A percentile compares a stretch with the other conserved stretches of the same genome.
phyloP scores from a whole-genome alignment of 2,329 filamentous ascomycete species.

The Exophiala dermatitidis region DNA sequence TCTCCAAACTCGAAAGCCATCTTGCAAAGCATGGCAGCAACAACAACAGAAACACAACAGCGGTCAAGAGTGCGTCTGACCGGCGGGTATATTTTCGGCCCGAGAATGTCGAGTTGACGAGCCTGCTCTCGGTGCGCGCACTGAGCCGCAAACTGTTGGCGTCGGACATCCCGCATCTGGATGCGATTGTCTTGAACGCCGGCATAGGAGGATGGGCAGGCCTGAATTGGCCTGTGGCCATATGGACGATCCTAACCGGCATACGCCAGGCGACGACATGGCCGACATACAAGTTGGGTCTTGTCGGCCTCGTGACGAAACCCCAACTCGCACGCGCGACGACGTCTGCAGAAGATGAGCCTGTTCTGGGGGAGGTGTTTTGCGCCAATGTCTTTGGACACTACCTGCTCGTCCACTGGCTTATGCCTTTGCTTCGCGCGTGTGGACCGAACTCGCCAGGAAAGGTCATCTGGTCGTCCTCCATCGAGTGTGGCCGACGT shows the following conservation, averaged over 20 bases:
- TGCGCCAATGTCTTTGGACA: slow-evolving; percentile 92
- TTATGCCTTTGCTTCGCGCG: slow-evolving; percentile 64
- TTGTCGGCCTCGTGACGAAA: slow-evolving; percentile 48
- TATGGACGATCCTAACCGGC: slow-evolving; percentile 54
- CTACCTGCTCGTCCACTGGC: slow-evolving; percentile 76
- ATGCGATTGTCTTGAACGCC: slow-evolving; percentile 76
- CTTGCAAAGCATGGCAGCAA: slow-evolving; percentile 42
- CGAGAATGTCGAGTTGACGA: slow-evolving; percentile 53
- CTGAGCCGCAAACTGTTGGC: slow-evolving; percentile 46
- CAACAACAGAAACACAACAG: slow-evolving; percentile 28
- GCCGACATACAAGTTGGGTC: slow-evolving; percentile 66
- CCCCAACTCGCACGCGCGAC: slow-evolving; percentile 40
- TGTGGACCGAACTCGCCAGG: slow-evolving; percentile 43
- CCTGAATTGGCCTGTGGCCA: slow-evolving; percentile 60
- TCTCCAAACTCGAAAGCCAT: slow-evolving; percentile 57
- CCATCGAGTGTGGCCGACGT: slow-evolving; percentile 60
- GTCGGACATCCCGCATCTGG: slow-evolving; percentile 58
- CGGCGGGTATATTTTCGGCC: slow-evolving; percentile 46
- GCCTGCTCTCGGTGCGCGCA: slow-evolving; percentile 49
- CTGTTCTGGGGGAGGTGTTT: slow-evolving; percentile 71
- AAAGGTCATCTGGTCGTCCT: slow-evolving; percentile 80
- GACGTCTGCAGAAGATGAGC: slow-evolving; percentile 38
- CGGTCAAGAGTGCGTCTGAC: slow-evolving; percentile 26
- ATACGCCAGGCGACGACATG: slow-evolving; percentile 63
- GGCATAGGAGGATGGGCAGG: slow-evolving; percentile 81